Percentiles rank a stretch among this genome's conserved stretches.
Evolutionary conservation across 805 yeast species (phyloP).

Genomic region (Ogataea methylovora): DNA sequence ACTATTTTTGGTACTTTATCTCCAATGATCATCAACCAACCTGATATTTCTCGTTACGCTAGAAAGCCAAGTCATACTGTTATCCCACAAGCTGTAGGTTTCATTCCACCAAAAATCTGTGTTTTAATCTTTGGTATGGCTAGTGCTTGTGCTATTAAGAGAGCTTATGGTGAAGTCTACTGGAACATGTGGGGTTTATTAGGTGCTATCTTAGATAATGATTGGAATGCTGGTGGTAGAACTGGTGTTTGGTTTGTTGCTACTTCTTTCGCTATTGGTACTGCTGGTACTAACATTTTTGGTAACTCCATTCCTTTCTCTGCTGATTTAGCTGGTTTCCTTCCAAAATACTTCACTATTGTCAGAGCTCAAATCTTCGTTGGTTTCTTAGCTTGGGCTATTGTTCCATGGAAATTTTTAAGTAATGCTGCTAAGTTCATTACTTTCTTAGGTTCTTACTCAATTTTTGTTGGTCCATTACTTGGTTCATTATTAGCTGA

Average conservation of each 20-base stretch:
- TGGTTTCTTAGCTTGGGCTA: slow-evolving; percentile 15
- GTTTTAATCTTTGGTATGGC: slow-evolving; percentile 15
- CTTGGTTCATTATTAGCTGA: slow-evolving; percentile 14
- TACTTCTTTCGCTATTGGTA: slow-evolving; percentile 13
- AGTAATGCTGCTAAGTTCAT: slow-evolving; percentile 12
- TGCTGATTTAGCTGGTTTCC: slow-evolving; percentile 18
- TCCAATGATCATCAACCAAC: slow-evolving; percentile 21
- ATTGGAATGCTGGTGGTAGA: slow-evolving; percentile 21
- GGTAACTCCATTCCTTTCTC: slow-evolving; percentile 20
- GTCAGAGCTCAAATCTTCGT: slow-evolving; percentile 14
- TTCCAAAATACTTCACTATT: slow-evolving; percentile 22
- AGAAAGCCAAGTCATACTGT: slow-evolving; percentile 8
- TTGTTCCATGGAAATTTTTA: slow-evolving; percentile 17
- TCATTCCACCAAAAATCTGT: slow-evolving; percentile 10
- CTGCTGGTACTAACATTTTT: slow-evolving; percentile 24
- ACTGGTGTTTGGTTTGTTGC: slow-evolving; percentile 16
- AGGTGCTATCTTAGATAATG: slow-evolving; percentile 18
- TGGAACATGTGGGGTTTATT: slow-evolving; percentile 24
- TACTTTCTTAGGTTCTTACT: slow-evolving; percentile 14
- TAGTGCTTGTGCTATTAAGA: slow-evolving; percentile 9
- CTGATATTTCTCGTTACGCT: slow-evolving; percentile 20
- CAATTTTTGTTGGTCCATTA: slow-evolving; percentile 16
- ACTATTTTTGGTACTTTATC: slow-evolving; percentile 17
- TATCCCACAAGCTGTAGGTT: slow-evolving; percentile 12
- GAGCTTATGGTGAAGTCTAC: slow-evolving; percentile 15